Conservation (phyloP, 176 grass and related monocot genomes). For the Stipa capillata region DNA sequence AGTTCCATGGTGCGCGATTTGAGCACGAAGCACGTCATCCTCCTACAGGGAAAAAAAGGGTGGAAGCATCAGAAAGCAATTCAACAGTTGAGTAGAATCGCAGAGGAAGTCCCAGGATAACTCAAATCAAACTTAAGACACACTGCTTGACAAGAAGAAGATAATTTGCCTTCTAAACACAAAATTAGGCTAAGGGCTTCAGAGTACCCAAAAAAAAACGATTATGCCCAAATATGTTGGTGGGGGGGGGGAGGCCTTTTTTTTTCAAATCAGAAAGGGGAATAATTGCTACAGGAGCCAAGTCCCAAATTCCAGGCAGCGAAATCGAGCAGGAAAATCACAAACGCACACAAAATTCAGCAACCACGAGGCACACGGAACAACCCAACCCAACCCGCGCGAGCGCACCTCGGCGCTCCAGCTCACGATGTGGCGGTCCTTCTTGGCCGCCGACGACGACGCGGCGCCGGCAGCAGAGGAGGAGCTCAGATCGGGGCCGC, state of each 20-base stretch:
- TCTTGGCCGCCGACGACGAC: conserved; percentile 34
- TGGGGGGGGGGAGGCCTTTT: no score
- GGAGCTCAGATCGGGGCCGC: conserved; percentile 46
- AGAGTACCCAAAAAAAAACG: background rate
- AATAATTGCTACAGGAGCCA: background rate
- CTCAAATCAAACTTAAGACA: background rate
- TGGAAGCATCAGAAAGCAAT: conserved; percentile 6
- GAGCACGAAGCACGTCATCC: conserved; percentile 75
- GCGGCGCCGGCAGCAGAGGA: conserved; percentile 1
- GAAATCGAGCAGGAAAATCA: no score
- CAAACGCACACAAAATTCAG: background rate
- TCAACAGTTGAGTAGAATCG: background rate
- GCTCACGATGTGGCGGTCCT: conserved; percentile 80
- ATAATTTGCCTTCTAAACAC: background rate
- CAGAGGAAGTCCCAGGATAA: background rate
- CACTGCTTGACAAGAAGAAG: background rate
- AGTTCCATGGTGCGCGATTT: conserved; percentile 74
- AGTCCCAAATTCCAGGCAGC: background rate
- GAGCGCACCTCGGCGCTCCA: conserved; percentile 77
- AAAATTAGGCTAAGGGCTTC: background rate
- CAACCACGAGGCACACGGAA: background rate
- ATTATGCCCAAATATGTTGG: background rate
- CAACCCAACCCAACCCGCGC: background rate
- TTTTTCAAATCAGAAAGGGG: background rate
- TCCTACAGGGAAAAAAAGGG: conserved; percentile 53